These are phyloP conservation scores for Sphagnum contortum DNA, from an alignment of 225 moss, liverwort and hornwort species.

Conservation along the genomic window DNA sequence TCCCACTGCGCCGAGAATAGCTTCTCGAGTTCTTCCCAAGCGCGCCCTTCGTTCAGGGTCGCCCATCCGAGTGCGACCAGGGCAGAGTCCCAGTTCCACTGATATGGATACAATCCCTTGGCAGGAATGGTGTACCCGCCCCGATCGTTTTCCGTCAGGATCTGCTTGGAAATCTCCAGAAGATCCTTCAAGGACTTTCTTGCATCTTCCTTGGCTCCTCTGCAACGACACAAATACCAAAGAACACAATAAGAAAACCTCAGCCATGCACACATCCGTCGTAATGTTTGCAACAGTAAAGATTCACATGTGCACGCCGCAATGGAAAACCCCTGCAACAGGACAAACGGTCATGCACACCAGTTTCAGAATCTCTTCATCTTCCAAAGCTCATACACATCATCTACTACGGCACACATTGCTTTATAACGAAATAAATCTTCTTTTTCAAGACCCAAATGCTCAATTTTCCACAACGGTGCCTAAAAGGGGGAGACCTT, in stretches of 20 bases:
- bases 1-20: slow-evolving; percentile 17
- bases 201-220: not conserved
- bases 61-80: slow-evolving; percentile 20
- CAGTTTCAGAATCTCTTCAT: not conserved
- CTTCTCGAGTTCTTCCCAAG: slow-evolving; percentile 18
- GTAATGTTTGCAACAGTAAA: too few relatives aligned
- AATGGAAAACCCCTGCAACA: not conserved
- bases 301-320: not conserved
- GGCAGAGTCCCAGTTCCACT: slow-evolving; percentile 25
- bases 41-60: slow-evolving; percentile 12
- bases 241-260: not conserved
- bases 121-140: slow-evolving; percentile 24
- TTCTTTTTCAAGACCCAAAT: too few relatives aligned
- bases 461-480: too few relatives aligned
- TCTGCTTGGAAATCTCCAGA: slow-evolving; percentile 6
- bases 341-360: not conserved
- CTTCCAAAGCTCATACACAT: too few relatives aligned
- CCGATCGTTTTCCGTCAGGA: slow-evolving; percentile 12
- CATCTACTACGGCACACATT: too few relatives aligned
- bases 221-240: not conserved
- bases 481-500: too few relatives aligned
- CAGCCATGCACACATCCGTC: not conserved
- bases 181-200: not conserved
- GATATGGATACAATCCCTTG: slow-evolving; percentile 15
- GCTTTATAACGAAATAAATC: too few relatives aligned